phyloP scores from a whole-genome alignment of 78 protist species.

The Dictyostelium capitatum region DNA sequence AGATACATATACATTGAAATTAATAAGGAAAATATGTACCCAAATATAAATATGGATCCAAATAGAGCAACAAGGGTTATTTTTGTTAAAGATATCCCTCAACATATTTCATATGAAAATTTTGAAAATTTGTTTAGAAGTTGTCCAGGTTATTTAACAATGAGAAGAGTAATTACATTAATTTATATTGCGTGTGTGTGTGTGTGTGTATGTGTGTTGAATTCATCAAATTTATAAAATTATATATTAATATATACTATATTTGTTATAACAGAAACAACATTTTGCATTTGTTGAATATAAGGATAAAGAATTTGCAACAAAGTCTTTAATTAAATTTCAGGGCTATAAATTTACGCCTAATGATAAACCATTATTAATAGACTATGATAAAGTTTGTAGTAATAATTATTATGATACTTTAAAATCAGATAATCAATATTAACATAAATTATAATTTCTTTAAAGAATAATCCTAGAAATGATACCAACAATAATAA shows the following conservation, averaged over 20 bases:
- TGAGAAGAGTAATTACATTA: conserved; percentile 48
- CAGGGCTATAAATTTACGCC: conserved; percentile 39
- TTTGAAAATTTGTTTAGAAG: conserved; percentile 56
- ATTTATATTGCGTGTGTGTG: too few species aligned
- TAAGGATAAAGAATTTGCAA: conserved; percentile 68
- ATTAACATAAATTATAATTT: background rate
- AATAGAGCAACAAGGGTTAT: conserved; percentile 32
- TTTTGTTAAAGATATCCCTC: conserved; percentile 65
- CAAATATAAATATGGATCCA: too few species aligned
- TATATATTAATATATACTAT: too few species aligned
- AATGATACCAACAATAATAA: background rate
- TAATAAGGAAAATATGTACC: too few species aligned
- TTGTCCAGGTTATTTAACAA: conserved; percentile 52
- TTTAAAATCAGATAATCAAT: background rate
- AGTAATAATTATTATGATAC: background rate
- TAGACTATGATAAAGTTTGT: conserved; percentile 70
- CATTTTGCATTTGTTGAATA: conserved; percentile 73
- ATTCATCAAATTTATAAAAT: too few species aligned
- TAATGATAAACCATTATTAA: conserved; percentile 53
- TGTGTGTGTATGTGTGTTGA: too few species aligned
- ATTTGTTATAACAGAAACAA: conserved; percentile 37
- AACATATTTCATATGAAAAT: background rate
- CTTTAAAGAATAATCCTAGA: background rate
- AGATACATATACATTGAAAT: too few species aligned
- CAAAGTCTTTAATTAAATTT: conserved; percentile 42